Evolutionary conservation across 1,139 yeast genomes (phyloP), one percentile per base, ranked within the genome.

Genomic region (Saccharomyces hybrid): DNA sequence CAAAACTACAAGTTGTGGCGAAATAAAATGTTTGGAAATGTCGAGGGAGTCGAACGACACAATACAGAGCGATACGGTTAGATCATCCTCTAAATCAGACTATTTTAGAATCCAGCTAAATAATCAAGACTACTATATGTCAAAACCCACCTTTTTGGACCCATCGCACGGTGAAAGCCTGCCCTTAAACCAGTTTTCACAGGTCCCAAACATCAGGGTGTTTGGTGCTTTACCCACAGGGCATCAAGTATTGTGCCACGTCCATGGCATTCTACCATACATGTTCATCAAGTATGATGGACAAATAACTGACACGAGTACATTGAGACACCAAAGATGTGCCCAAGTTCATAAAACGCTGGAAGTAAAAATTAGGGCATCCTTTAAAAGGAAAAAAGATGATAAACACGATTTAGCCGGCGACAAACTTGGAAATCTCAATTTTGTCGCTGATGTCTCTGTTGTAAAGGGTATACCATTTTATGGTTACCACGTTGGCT

Each of bases 241-340:
- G 0, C 81, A 79, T 60, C 78, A 79, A 27, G 74, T 79, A 23
- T 66, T 82, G 14, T 76, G 87, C 1, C 97, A 93, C 67, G 74
- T 95, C 9, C 98, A 91, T 71, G 93, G 95, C 53, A 81, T 81
- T 26, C 88, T 77, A 60, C 99, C 98, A 0, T 93, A 93, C 65
- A 62, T 93, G 6, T 90, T 79, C 64, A 74, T 91, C 2, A 82
- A 81, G 46, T 85, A 78, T 61, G 72, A 72, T 48, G 82, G 79
- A 0, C 61, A 70, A 1, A 58, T 69, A 7, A 63, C 57, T n/a
- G 70, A 66, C 57, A 51, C 62, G 8, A 48, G 65, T 2, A 57
- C 58, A 3, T 58, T 58, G 1, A 60, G 69, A 9, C 59, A 65
- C 8, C 57, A 62, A 6, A 66, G 66, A 49, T 67, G 75, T 52